These are phyloP conservation scores for Melanogaster broomeanus DNA, from an alignment of 768 basidiomycete species.

Conservation along the genomic window DNA sequence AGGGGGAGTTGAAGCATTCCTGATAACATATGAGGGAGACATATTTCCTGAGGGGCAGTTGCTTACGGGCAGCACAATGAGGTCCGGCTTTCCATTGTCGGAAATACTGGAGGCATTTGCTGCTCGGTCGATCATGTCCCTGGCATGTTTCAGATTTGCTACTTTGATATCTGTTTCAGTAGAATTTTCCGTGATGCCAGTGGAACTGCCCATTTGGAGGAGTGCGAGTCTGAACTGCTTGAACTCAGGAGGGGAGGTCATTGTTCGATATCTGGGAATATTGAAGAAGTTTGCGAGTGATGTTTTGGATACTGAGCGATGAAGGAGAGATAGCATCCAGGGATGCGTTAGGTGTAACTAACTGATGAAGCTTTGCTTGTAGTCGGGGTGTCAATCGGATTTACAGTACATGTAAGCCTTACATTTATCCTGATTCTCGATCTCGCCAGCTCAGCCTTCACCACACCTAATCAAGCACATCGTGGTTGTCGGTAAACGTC, in stretches of 20 bases:
- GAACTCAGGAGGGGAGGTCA: conserved; percentile 42
- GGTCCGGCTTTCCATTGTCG: conserved; percentile 56
- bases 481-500: too few relatives aligned
- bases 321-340: conserved; percentile 20
- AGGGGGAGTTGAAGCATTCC: conserved; percentile 92
- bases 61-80: conserved; percentile 84
- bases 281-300: background rate
- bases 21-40: conserved; percentile 26
- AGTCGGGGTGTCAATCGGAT: too few relatives aligned
- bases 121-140: conserved; percentile 76
- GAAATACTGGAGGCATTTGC: conserved; percentile 37
- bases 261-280: conserved; percentile 12
- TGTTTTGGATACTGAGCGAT: conserved; percentile 5
- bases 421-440: too few relatives aligned
- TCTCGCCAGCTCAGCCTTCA: too few relatives aligned
- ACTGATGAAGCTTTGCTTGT: too few relatives aligned
- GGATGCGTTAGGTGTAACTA: too few relatives aligned
- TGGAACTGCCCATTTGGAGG: conserved; percentile 82
- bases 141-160: conserved; percentile 81
- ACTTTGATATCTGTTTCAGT: conserved; percentile 51
- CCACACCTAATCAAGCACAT: too few relatives aligned
- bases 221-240: conserved; percentile 84
- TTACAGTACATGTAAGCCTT: too few relatives aligned
- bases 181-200: conserved; percentile 34
- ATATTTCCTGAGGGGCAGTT: background rate